phyloP scores from a whole-genome alignment of 2,329 filamentous ascomycete genomes.

The Pyrenophora seminiperda region DNA sequence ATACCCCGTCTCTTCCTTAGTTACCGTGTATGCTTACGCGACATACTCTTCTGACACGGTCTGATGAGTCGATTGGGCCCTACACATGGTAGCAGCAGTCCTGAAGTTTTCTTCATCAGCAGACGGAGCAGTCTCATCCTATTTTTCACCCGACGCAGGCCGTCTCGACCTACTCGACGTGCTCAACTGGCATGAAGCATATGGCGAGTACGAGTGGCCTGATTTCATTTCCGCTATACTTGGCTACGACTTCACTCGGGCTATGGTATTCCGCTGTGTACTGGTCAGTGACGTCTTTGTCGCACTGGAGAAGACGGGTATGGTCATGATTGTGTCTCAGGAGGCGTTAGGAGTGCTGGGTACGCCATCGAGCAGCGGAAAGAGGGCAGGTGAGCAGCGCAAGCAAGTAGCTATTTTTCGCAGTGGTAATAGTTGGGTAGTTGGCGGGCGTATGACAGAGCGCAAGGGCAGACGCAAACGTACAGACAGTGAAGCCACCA shows the following conservation, averaged over 20 bases:
- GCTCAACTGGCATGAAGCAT: slow-evolving; percentile 23
- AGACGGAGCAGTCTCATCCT: neutral
- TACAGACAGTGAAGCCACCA: slow-evolving; percentile 4
- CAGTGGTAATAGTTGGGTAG: neutral
- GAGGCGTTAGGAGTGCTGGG: neutral
- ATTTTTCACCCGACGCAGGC: slow-evolving; percentile 12
- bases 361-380: slow-evolving; percentile 4
- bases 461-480: slow-evolving; percentile 20
- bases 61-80: slow-evolving; percentile 17
- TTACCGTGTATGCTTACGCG: neutral
- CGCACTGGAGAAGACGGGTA: slow-evolving; percentile 15
- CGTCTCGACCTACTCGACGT: slow-evolving; percentile 17
- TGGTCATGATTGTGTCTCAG: neutral
- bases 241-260: slow-evolving; percentile 21
- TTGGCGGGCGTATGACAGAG: neutral
- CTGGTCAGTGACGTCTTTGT: slow-evolving; percentile 23
- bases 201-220: slow-evolving; percentile 24
- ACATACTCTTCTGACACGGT: neutral
- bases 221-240: slow-evolving; percentile 14
- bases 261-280: slow-evolving; percentile 21
- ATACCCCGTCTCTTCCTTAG: neutral
- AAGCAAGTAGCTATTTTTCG: neutral
- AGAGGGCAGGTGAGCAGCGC: neutral
- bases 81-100: slow-evolving; percentile 20
- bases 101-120: slow-evolving; percentile 14